These are phyloP conservation scores for Nothomitra cinnamomea DNA, from an alignment of 2,329 filamentous ascomycete species.

Conservation along the genomic window DNA sequence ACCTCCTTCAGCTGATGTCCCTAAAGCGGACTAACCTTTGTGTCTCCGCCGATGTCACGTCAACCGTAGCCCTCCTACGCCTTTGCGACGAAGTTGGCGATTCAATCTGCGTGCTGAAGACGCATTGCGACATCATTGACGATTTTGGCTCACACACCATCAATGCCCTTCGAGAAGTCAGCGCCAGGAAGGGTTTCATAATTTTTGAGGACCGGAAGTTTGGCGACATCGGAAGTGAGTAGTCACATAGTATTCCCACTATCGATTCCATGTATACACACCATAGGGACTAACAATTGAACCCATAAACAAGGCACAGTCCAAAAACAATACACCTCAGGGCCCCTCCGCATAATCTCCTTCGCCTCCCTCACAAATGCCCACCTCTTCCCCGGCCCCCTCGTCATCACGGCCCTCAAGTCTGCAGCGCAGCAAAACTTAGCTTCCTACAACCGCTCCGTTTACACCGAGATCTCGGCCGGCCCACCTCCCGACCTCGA, in stretches of 20 bases:
- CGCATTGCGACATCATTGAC: slow-evolving; percentile 43
- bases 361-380: slow-evolving; percentile 37
- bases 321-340: slow-evolving; percentile 35
- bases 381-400: slow-evolving; percentile 34
- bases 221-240: slow-evolving; percentile 36
- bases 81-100: slow-evolving; percentile 42
- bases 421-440: slow-evolving; percentile 30
- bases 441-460: slow-evolving; percentile 30
- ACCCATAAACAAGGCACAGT: too few relatives aligned
- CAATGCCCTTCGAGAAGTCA: slow-evolving; percentile 28
- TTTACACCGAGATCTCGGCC: slow-evolving; percentile 32
- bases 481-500: slow-evolving; percentile 10
- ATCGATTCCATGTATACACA: too few relatives aligned
- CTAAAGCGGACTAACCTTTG: slow-evolving; percentile 34
- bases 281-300: too few relatives aligned
- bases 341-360: slow-evolving; percentile 31
- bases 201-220: slow-evolving; percentile 39
- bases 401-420: slow-evolving; percentile 32
- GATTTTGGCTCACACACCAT: slow-evolving; percentile 42
- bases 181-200: slow-evolving; percentile 31
- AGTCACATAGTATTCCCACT: too few relatives aligned
- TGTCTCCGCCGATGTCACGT: slow-evolving; percentile 39
- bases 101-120: slow-evolving; percentile 42
- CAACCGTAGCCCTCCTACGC: slow-evolving; percentile 34
- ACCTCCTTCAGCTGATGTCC: slow-evolving; percentile 31